Percentiles rank a stretch among this genome's conserved stretches.
Evolutionary conservation across 2,329 filamentous ascomycete species (phyloP).

Genomic region (Ceratocystis albifundus): DNA sequence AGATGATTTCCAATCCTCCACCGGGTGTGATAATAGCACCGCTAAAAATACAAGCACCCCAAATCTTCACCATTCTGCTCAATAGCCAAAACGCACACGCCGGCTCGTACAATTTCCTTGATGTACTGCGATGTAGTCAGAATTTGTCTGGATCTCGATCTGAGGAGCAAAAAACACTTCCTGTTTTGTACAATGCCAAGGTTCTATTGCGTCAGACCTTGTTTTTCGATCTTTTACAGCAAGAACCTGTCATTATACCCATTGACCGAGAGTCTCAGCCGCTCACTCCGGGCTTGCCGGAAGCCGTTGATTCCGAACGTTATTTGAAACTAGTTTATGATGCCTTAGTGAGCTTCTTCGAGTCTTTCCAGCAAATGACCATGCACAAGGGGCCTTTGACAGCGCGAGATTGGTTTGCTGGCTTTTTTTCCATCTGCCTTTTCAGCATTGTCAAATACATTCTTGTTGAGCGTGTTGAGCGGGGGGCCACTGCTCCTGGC

Average conservation of each 20-base stretch:
- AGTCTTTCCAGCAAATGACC: conserved; percentile 40
- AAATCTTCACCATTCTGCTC: conserved; percentile 40
- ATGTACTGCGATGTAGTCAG: conserved; percentile 41
- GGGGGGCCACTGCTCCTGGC: conserved; percentile 33
- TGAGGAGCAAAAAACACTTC: conserved; percentile 39
- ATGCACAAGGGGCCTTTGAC: conserved; percentile 32
- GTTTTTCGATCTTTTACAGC: conserved; percentile 43
- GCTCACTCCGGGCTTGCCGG: conserved; percentile 27
- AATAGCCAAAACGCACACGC: conserved; percentile 41
- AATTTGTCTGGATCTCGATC: conserved; percentile 39
- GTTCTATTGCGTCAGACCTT: conserved; percentile 43
- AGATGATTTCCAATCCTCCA: background rate
- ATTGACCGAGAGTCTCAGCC: conserved; percentile 28
- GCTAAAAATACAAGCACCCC: conserved; percentile 35
- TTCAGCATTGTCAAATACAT: conserved; percentile 46
- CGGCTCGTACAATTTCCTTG: conserved; percentile 42
- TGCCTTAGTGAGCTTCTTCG: conserved; percentile 42
- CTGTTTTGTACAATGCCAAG: conserved; percentile 44
- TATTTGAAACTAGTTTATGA: conserved; percentile 40
- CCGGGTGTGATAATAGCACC: conserved; percentile 26
- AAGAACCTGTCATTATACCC: conserved; percentile 35
- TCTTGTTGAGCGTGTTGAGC: conserved; percentile 29
- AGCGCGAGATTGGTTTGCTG: conserved; percentile 39
- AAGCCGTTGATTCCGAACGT: conserved; percentile 39
- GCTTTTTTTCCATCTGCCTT: conserved; percentile 46